A percentile compares a stretch with the other conserved stretches of the same genome.
Conservation (phyloP, 805 yeast species). For the Ogataea sp. region DNA sequence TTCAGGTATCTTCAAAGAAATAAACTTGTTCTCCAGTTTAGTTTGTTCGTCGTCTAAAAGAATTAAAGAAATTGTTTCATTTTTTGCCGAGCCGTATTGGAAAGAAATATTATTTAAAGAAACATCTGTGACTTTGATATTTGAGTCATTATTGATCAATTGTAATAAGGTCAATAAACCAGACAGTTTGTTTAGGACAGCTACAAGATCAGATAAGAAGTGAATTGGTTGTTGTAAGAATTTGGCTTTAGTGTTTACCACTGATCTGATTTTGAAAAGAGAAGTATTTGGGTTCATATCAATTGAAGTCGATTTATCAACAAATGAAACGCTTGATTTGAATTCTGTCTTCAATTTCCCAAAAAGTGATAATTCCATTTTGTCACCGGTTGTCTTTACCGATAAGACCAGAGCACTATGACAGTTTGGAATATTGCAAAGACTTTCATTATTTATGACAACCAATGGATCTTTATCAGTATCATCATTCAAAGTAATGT, state of each 20-base stretch:
- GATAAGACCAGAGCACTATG: slow-evolving; percentile 25
- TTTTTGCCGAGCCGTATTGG: slow-evolving; percentile 20
- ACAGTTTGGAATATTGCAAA: slow-evolving; percentile 29
- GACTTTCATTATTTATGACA: slow-evolving; percentile 26
- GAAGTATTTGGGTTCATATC: slow-evolving; percentile 15
- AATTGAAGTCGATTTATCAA: slow-evolving; percentile 16
- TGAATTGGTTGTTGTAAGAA: slow-evolving; percentile 7
- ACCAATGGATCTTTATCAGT: slow-evolving; percentile 18
- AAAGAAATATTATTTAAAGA: slow-evolving; percentile 21
- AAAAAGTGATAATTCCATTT: slow-evolving; percentile 24
- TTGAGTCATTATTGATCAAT: slow-evolving; percentile 19
- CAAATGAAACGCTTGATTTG: slow-evolving; percentile 18
- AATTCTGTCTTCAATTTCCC: slow-evolving; percentile 23
- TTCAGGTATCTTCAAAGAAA: slow-evolving; percentile 15
- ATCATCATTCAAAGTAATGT: slow-evolving; percentile 3
- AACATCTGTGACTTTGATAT: slow-evolving; percentile 18
- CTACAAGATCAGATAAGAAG: slow-evolving; percentile 7
- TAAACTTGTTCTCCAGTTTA: slow-evolving; percentile 5
- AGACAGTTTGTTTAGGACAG: slow-evolving; percentile 20
- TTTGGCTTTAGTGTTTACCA: slow-evolving; percentile 16
- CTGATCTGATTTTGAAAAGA: slow-evolving; percentile 22
- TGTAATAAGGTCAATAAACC: slow-evolving; percentile 21
- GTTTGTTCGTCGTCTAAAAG: slow-evolving; percentile 11
- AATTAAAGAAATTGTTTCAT: slow-evolving; percentile 20
- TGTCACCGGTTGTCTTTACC: slow-evolving; percentile 17